phyloP scores from a whole-genome alignment of 106 monocot genomes.

The Dioscorea dumetorum region DNA sequence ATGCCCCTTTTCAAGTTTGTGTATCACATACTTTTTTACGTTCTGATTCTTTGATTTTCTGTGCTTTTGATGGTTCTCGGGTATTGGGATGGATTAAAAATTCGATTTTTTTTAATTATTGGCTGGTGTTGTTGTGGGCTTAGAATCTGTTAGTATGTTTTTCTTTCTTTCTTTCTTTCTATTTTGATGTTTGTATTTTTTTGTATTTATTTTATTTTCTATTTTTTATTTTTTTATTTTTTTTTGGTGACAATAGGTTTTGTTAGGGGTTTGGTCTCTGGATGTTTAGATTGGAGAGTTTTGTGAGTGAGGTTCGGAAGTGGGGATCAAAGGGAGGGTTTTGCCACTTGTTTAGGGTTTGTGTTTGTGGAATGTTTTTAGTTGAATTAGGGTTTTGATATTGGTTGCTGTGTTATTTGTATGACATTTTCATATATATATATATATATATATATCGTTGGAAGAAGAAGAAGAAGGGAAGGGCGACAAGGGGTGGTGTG shows the following conservation, averaged over 20 bases:
- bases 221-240: neutral
- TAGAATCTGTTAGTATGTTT: neutral
- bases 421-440: neutral
- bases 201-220: too few species aligned
- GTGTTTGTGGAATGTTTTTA: neutral
- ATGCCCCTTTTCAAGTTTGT: neutral
- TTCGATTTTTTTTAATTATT: neutral
- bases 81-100: neutral
- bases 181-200: neutral
- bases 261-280: neutral
- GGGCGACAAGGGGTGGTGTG: neutral
- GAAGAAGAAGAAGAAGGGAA: constrained; percentile 18
- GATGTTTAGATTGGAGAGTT: neutral
- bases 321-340: neutral
- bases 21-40: neutral
- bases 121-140: neutral
- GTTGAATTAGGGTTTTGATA: neutral
- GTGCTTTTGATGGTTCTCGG: neutral
- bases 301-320: neutral
- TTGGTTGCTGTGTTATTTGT: neutral
- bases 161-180: neutral
- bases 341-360: neutral
- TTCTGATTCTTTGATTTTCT: neutral
- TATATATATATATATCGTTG: neutral
- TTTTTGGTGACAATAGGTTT: too few species aligned